Conservation (phyloP, 2,329 filamentous ascomycete species). For the Epichloe scottii region DNA sequence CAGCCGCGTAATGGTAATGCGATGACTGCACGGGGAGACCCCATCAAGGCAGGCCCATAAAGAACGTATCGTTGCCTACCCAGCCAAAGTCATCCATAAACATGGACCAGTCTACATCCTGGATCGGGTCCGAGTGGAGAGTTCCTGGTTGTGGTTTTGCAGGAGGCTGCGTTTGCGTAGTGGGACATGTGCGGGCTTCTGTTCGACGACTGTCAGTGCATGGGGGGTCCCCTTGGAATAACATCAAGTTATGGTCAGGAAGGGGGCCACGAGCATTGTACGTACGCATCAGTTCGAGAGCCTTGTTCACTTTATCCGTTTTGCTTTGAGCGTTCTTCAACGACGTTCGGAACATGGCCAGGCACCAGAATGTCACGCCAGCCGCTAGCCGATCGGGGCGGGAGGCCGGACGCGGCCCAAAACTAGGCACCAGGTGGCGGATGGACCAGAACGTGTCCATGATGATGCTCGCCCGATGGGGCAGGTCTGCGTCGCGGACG, state of each 20-base stretch:
- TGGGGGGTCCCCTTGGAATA: no score
- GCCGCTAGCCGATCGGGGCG: constrained; percentile 34
- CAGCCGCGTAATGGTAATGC: no score
- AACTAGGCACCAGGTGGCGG: constrained; percentile 23
- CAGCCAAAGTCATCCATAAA: constrained; percentile 39
- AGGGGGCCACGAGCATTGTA: neutral
- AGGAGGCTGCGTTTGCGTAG: constrained; percentile 4
- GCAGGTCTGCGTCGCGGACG: constrained; percentile 36
- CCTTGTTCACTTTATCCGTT: constrained; percentile 18
- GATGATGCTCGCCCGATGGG: constrained; percentile 31
- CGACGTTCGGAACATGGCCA: constrained; percentile 32
- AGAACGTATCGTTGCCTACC: constrained; percentile 19
- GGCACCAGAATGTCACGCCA: constrained; percentile 36
- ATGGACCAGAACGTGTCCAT: constrained; percentile 37
- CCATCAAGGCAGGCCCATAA: constrained; percentile 17
- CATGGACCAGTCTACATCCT: constrained; percentile 37
- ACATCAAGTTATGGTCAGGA: no score
- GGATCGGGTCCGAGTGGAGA: constrained; percentile 22
- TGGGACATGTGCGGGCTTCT: constrained; percentile 2
- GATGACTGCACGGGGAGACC: neutral
- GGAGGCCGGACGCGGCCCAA: constrained; percentile 28
- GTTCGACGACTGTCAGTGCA: neutral
- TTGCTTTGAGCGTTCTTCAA: constrained; percentile 25
- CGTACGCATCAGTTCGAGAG: constrained; percentile 20
- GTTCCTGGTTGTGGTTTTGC: constrained; percentile 11